Percentiles rank a stretch among this genome's conserved stretches.
Conservation (phyloP, 192 early-diverging fungal species). For the Diversispora eburnea region DNA sequence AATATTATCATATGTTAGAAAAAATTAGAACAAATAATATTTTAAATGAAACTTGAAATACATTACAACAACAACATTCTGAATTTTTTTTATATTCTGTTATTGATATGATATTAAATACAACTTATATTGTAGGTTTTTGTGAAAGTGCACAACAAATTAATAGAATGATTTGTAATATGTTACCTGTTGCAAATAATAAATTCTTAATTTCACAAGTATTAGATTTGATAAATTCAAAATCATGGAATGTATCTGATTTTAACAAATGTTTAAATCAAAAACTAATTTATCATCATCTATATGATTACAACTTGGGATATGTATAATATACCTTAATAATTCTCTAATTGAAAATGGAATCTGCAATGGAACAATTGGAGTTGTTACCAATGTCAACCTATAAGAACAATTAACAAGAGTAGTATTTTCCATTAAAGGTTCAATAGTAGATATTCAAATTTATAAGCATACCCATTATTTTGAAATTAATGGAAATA, state of each 20-base stretch:
- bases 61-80: not conserved
- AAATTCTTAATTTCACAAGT: not conserved
- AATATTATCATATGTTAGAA: not conserved
- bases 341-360: too few relatives aligned
- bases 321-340: too few relatives aligned
- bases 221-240: not conserved
- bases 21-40: not conserved
- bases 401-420: not conserved
- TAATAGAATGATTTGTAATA: not conserved
- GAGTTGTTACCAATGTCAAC: too few relatives aligned
- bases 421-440: not conserved
- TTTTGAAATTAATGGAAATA: not conserved
- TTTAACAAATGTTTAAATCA: not conserved
- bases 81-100: not conserved
- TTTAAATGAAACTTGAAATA: not conserved
- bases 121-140: not conserved
- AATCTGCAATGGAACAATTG: too few relatives aligned
- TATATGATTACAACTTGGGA: too few relatives aligned
- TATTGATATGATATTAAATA: not conserved
- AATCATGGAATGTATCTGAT: not conserved
- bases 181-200: not conserved
- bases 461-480: not conserved
- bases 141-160: not conserved
- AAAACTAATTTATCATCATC: too few relatives aligned
- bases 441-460: not conserved